Percentiles rank a stretch among this genome's conserved stretches.
phyloP scores from a whole-genome alignment of 768 basidiomycete genomes.

The Xerocomus brunneocitrinus region DNA sequence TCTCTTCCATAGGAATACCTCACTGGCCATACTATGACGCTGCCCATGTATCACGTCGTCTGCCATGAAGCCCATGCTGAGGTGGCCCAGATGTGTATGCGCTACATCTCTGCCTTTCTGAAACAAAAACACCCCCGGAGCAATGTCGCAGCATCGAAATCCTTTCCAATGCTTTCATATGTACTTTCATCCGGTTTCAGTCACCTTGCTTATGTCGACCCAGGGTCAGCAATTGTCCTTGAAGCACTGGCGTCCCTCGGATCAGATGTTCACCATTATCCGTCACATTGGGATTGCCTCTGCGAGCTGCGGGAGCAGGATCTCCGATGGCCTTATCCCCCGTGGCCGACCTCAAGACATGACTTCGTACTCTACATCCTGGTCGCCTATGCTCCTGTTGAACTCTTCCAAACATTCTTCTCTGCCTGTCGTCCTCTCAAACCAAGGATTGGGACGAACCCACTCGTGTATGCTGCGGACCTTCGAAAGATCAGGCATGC shows the following conservation, averaged over 20 bases:
- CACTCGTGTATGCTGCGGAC: constrained; percentile 8
- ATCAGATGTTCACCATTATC: not conserved
- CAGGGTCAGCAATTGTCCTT: not conserved
- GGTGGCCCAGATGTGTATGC: not conserved
- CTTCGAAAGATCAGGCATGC: constrained; percentile 3
- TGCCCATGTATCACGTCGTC: not conserved
- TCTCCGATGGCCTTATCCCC: not conserved
- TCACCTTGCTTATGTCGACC: not conserved
- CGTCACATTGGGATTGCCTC: not conserved
- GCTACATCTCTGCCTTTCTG: not conserved
- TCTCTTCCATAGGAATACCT: constrained; percentile 1
- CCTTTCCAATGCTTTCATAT: not conserved
- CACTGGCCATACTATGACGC: not conserved
- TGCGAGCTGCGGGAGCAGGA: not conserved
- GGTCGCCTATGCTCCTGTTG: not conserved
- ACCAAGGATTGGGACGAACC: constrained; percentile 4
- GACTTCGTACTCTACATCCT: not conserved
- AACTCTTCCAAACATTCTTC: not conserved
- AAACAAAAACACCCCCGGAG: not conserved
- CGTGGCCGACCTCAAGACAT: not conserved
- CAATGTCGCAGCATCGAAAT: not conserved
- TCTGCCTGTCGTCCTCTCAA: not conserved
- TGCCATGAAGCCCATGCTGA: not conserved
- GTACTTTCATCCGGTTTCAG: not conserved
- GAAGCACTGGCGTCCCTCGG: not conserved